These are phyloP conservation scores for Spergularia marina DNA, from an alignment of 148 eudicot species.

Conservation along the genomic window DNA sequence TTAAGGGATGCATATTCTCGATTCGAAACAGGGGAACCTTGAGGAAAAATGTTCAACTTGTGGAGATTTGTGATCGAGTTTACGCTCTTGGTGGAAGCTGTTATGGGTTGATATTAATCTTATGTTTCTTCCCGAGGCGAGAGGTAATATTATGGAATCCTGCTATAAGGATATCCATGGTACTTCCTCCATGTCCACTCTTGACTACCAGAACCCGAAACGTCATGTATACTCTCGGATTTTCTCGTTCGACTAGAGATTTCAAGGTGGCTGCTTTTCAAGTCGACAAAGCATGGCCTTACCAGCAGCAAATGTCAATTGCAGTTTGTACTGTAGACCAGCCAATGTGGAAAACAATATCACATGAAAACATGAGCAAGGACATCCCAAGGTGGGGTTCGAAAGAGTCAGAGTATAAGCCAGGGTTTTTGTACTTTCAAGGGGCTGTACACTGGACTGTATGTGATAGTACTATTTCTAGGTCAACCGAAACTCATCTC, in stretches of 20 bases:
- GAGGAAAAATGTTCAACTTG: background rate
- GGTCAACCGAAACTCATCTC: background rate
- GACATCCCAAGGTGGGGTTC: background rate
- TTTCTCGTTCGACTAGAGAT: background rate
- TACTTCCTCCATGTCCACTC: conserved; percentile 7
- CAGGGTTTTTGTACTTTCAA: conserved; percentile 1
- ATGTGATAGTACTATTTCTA: background rate
- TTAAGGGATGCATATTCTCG: background rate
- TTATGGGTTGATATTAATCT: background rate
- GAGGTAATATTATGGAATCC: background rate
- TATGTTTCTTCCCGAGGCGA: background rate
- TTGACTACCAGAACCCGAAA: background rate
- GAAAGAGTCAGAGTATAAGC: background rate
- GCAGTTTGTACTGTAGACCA: background rate
- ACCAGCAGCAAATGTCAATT: background rate
- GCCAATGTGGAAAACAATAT: background rate
- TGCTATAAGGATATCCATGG: conserved; percentile 6
- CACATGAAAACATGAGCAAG: background rate
- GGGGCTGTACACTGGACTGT: background rate
- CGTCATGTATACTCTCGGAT: background rate
- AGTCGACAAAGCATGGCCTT: background rate
- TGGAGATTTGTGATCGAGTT: background rate
- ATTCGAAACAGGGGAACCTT: background rate
- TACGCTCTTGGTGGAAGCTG: background rate
- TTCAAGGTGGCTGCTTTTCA: conserved; percentile 7